Evolutionary conservation across 75 land plant species (phyloP).

Genomic region (Azolla pinnata): DNA sequence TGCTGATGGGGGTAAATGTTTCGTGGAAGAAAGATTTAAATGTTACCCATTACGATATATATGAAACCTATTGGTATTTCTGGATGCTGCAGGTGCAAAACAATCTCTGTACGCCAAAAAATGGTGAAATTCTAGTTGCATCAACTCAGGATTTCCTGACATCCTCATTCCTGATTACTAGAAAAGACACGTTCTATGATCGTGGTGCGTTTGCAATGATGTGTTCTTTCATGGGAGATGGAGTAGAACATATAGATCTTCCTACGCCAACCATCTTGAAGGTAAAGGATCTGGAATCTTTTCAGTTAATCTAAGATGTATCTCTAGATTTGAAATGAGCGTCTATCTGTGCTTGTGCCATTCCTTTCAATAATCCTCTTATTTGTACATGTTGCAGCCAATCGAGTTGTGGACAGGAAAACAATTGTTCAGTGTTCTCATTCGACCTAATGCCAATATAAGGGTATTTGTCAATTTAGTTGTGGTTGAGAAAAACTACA

Average conservation of each 20-base stretch:
- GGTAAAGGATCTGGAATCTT: slow-evolving; percentile 27
- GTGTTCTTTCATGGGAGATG: slow-evolving; percentile 94
- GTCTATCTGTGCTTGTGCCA: not conserved
- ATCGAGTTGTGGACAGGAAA: slow-evolving; percentile 97
- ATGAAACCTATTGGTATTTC: no score
- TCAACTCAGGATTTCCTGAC: slow-evolving; percentile 97
- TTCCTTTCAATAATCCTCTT: not conserved
- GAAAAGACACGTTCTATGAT: slow-evolving; percentile 96
- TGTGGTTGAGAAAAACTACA: slow-evolving; percentile 59
- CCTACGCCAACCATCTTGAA: slow-evolving; percentile 87
- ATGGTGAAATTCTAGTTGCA: slow-evolving; percentile 92
- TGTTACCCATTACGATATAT: not conserved
- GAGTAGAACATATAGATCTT: slow-evolving; percentile 68
- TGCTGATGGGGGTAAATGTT: slow-evolving; percentile 78
- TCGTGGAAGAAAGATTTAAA: no score
- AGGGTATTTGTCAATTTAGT: slow-evolving; percentile 77
- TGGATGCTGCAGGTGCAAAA: slow-evolving; percentile 57
- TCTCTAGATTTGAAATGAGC: no score
- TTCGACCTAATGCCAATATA: slow-evolving; percentile 69
- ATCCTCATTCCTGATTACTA: slow-evolving; percentile 81
- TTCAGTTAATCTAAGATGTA: no score
- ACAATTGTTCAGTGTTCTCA: slow-evolving; percentile 77
- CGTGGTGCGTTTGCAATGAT: slow-evolving; percentile 73
- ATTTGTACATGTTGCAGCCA: slow-evolving; percentile 43
- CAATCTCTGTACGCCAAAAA: slow-evolving; percentile 95